A percentile compares a stretch with the other conserved stretches of the same genome.
These are phyloP conservation scores for Syzygium grande DNA, from an alignment of 345 rosid genomes.

Conservation along the genomic window DNA sequence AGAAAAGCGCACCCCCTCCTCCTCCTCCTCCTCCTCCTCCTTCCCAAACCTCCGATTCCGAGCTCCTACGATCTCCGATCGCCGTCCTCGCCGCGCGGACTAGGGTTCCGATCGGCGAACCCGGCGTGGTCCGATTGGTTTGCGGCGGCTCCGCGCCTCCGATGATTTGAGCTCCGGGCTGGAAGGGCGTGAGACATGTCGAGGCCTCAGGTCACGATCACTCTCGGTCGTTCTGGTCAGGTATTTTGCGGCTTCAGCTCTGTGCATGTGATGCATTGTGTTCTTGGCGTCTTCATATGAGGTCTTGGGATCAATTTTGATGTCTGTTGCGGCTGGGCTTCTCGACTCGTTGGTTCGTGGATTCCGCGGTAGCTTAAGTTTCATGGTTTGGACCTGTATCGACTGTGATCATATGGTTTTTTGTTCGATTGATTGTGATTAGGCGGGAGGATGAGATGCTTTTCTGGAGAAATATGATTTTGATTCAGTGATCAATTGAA, in stretches of 20 bases:
- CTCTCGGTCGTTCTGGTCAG: conserved; percentile 6
- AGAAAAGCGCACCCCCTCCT: not conserved
- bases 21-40: not conserved
- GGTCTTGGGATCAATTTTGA: not conserved
- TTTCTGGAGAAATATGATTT: not conserved
- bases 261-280: not conserved
- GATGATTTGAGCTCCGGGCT: not conserved
- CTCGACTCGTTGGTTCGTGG: not conserved
- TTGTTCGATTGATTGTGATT: not conserved
- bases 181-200: not conserved
- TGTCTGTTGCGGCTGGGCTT: not conserved
- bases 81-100: not conserved
- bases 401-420: not conserved
- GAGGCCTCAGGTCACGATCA: conserved; percentile 6
- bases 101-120: not conserved
- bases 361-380: not conserved
- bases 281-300: not conserved
- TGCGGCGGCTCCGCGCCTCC: not conserved
- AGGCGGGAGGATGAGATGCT: not conserved
- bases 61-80: not conserved
- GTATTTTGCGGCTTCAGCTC: not conserved
- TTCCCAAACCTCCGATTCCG: not conserved
- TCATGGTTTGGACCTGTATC: not conserved
- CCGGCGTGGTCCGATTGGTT: not conserved
- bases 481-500: not conserved